Base-by-base conservation (phyloP, 2,329 filamentous ascomycete species). In the Davidsoniella eucalypti region DNA sequence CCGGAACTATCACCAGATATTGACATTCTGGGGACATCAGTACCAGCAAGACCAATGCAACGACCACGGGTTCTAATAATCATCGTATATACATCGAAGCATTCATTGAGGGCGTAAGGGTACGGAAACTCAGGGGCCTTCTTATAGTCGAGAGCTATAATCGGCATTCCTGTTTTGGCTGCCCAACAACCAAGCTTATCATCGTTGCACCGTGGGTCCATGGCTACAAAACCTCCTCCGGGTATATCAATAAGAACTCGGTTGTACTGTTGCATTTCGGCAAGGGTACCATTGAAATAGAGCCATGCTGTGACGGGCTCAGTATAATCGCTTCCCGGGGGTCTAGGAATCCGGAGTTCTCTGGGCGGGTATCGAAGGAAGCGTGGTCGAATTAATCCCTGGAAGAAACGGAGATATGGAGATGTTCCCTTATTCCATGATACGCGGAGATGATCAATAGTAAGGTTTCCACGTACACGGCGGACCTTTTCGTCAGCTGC, bases 341-440 rank as follows among this genome's bases (percentile, higher is more conserved):
- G 92, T 38, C 92, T 71, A 0, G 86, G 82, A 54, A 98, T 95
- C 17, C 87, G 76, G 47, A 96, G 80, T 50, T 82, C 80, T 44
- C 90, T 75, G 2, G 92, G 87, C 5, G 82, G 78, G 69, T 88
- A 93, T 54, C 76, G 77, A 57, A 84, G 90, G 55, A 93, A 76
- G 16, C 82, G 75, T 1, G 88, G 90, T 2, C 88, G 76, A 63
- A 90, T 64, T 49, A 95, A 61, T 12, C 69, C 75, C 47, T 84
- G 82, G 49, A 92, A 63, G 53, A 84, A 80, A 47, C 73, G 70
- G 14, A 98, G 68, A 60, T 94, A 94, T 0, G 92, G 88, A 7
- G 87, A 88, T 0, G 78, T 93, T 10, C 84, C 80, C 63, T 98
- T 98, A 60, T 96, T 93, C 92, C 92, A 98, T 50, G 86, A 86